Conservation (phyloP, 1,139 yeast species). For the Diutina mesorugosa region DNA sequence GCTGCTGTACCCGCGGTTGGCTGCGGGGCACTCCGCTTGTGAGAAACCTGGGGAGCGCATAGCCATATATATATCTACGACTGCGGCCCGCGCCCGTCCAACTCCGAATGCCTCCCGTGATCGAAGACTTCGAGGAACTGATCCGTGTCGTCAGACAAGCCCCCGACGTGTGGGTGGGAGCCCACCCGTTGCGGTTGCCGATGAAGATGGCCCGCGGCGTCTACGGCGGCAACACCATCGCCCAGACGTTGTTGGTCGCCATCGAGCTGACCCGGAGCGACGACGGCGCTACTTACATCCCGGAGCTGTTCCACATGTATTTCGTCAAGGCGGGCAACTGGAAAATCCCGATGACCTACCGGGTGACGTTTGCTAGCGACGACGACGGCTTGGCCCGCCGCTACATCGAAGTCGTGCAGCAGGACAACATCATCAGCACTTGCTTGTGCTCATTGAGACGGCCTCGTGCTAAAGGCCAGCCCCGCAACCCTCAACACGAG, state of each 20-base stretch:
- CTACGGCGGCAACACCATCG: conserved; percentile 70
- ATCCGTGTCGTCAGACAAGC: conserved; percentile 20
- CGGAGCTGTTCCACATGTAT: conserved; percentile 27
- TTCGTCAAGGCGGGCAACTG: conserved; percentile 37
- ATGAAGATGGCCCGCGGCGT: conserved; percentile 52
- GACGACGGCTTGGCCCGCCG: conserved; percentile 14
- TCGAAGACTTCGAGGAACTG: conserved; percentile 24
- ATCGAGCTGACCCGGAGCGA: conserved; percentile 22
- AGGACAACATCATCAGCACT: conserved; percentile 15
- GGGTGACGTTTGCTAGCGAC: conserved; percentile 40
- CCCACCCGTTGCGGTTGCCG: conserved; percentile 25
- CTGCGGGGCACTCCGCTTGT: not conserved
- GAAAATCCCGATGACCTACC: conserved; percentile 37
- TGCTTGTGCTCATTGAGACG: conserved; percentile 18
- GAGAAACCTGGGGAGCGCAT: not conserved
- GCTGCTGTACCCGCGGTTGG: not conserved
- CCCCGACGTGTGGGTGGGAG: conserved; percentile 20
- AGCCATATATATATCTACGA: not conserved
- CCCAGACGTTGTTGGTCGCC: conserved; percentile 61
- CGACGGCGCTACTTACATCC: conserved; percentile 11
- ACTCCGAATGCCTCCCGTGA: not conserved
- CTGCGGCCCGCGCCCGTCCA: not conserved
- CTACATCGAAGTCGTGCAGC: conserved; percentile 18
- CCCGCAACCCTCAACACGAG: conserved; percentile 4
- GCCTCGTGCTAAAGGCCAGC: conserved; percentile 7